A percentile compares a stretch with the other conserved stretches of the same genome.
Conservation (phyloP, 495 filamentous ascomycete genomes). For the Penicillium ochrochloron region DNA sequence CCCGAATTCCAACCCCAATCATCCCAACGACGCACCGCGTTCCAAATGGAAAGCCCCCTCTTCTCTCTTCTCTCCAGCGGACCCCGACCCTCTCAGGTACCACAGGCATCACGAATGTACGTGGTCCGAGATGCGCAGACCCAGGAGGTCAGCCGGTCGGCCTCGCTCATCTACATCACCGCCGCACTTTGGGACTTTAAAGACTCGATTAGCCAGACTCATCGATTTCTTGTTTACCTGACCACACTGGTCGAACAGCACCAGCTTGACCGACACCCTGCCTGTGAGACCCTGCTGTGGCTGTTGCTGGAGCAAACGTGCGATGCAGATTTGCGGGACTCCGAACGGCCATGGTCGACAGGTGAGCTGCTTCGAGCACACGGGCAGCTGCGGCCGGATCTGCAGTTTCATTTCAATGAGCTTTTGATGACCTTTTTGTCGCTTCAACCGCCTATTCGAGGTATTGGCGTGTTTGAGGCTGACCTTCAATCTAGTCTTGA, state of each 20-base stretch:
- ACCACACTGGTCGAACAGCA: slow-evolving; percentile 34
- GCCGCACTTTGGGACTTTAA: slow-evolving; percentile 46
- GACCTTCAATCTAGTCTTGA: slow-evolving; percentile 24
- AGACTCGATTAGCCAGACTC: slow-evolving; percentile 37
- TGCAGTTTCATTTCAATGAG: slow-evolving; percentile 51
- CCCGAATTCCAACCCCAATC: slow-evolving; percentile 32
- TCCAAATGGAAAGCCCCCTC: slow-evolving; percentile 48
- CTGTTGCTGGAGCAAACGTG: slow-evolving; percentile 46
- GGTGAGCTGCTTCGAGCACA: slow-evolving; percentile 44
- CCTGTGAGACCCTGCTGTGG: slow-evolving; percentile 52
- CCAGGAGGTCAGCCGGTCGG: slow-evolving; percentile 47
- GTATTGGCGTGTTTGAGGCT: slow-evolving; percentile 42
- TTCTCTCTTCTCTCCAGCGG: slow-evolving; percentile 51
- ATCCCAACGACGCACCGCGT: slow-evolving; percentile 38
- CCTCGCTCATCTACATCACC: slow-evolving; percentile 48
- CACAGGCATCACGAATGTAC: slow-evolving; percentile 43
- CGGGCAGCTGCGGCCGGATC: slow-evolving; percentile 44
- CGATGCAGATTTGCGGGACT: slow-evolving; percentile 42
- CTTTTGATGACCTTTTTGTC: slow-evolving; percentile 48
- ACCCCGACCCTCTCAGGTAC: slow-evolving; percentile 48
- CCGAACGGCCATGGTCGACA: slow-evolving; percentile 46
- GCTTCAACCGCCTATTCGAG: slow-evolving; percentile 37
- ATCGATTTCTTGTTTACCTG: slow-evolving; percentile 42
- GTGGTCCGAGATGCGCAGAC: slow-evolving; percentile 42
- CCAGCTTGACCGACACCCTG: slow-evolving; percentile 43